Conservation (phyloP, 1,284 basidiomycete genomes). For the Leccinum subspadiceum region DNA sequence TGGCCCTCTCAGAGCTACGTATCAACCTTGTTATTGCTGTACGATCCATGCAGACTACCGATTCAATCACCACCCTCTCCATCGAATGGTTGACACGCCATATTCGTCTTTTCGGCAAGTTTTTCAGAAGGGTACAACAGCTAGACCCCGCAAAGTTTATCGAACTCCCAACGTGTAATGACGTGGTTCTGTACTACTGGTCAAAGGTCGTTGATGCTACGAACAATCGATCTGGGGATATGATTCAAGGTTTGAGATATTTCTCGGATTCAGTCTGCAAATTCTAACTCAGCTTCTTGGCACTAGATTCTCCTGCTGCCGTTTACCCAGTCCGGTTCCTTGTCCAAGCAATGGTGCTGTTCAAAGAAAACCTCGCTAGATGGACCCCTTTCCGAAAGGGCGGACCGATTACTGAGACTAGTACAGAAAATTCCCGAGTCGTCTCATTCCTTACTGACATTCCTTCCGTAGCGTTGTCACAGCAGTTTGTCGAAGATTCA, state of each 20-base stretch:
- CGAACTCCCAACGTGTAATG: slow-evolving; percentile 58
- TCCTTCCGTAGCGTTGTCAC: slow-evolving; percentile 57
- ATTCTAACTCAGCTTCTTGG: background rate
- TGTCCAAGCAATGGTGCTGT: slow-evolving; percentile 84
- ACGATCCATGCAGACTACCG: slow-evolving; percentile 21
- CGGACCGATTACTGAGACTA: slow-evolving; percentile 55
- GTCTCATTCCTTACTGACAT: slow-evolving; percentile 17
- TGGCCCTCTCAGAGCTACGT: slow-evolving; percentile 50
- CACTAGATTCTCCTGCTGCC: slow-evolving; percentile 48
- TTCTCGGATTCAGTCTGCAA: background rate
- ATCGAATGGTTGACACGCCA: slow-evolving; percentile 63
- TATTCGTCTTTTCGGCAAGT: slow-evolving; percentile 69
- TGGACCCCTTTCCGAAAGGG: slow-evolving; percentile 66
- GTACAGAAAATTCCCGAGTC: slow-evolving; percentile 37
- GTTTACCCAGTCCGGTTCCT: slow-evolving; percentile 77
- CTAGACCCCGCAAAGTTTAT: slow-evolving; percentile 59
- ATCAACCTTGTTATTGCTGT: slow-evolving; percentile 40
- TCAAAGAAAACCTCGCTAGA: slow-evolving; percentile 79
- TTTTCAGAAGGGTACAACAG: slow-evolving; percentile 72
- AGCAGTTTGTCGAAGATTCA: slow-evolving; percentile 75
- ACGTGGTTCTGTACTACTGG: slow-evolving; percentile 77
- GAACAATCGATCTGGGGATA: slow-evolving; percentile 42
- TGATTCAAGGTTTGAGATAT: slow-evolving; percentile 51
- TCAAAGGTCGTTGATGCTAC: slow-evolving; percentile 69
- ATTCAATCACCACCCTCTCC: slow-evolving; percentile 37